Evolutionary conservation across 2,329 filamentous ascomycete genomes (phyloP).

Genomic region (Aspergillus oerlinghausenensis): DNA sequence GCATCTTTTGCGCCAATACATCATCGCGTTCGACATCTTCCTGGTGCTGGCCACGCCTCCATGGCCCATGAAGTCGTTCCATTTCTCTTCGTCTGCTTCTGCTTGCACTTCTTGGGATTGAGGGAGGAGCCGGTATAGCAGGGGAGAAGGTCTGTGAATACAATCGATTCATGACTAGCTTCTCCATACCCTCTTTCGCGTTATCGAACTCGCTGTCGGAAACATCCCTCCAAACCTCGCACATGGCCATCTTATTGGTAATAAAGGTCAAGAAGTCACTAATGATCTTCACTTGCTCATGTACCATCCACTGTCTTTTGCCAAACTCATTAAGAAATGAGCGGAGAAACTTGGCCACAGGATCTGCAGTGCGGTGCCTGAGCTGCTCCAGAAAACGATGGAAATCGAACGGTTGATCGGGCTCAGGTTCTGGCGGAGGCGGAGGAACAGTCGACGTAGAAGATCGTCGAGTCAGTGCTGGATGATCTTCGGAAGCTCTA

Average conservation of each 20-base stretch:
- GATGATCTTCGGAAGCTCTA: conserved; percentile 22
- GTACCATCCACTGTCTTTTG: conserved; percentile 99
- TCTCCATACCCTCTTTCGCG: conserved; percentile 97
- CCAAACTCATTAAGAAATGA: conserved; percentile 93
- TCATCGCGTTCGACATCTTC: conserved; percentile 97
- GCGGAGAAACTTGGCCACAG: conserved; percentile 89
- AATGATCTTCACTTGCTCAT: conserved; percentile 99
- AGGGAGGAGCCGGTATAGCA: conserved; percentile 76
- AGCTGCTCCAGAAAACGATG: conserved; percentile 95
- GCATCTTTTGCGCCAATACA: conserved; percentile 91
- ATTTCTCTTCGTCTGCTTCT: conserved; percentile 65
- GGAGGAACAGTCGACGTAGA: conserved; percentile 49
- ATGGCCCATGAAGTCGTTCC: conserved; percentile 68
- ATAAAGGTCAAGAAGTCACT: conserved; percentile 95
- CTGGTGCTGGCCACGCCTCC: conserved; percentile 91
- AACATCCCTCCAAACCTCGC: conserved; percentile 93
- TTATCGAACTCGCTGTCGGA: conserved; percentile 98
- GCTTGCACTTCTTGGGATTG: conserved; percentile 54
- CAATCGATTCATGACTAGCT: conserved; percentile 95
- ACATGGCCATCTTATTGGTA: conserved; percentile 94
- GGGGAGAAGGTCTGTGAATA: conserved; percentile 97
- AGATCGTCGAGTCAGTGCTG: conserved; percentile 26
- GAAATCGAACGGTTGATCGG: conserved; percentile 88
- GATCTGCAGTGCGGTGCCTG: conserved; percentile 94
- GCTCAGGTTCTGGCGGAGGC: conserved; percentile 69